Evolutionary conservation across 2,329 filamentous ascomycete genomes (phyloP).

Genomic region (Scedosporium minutisporum): DNA sequence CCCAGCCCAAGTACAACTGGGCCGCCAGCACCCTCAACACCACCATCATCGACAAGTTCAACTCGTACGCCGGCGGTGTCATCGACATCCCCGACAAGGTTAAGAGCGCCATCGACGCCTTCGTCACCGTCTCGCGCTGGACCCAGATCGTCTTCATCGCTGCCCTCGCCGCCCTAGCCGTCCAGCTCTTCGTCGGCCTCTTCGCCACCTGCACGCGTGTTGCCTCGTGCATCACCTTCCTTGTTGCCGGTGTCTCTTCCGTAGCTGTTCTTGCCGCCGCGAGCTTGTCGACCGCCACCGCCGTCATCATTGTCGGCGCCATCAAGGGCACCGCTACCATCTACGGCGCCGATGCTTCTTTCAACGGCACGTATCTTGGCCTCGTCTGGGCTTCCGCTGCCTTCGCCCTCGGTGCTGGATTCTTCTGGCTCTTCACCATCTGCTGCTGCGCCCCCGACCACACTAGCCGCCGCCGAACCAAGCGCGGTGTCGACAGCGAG

Average conservation of each 20-base stretch:
- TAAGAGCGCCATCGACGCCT: slow-evolving; percentile 58
- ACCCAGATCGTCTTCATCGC: slow-evolving; percentile 74
- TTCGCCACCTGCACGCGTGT: slow-evolving; percentile 75
- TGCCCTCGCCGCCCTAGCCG: slow-evolving; percentile 57
- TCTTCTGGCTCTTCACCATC: slow-evolving; percentile 87
- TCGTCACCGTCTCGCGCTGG: slow-evolving; percentile 67
- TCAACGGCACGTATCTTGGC: slow-evolving; percentile 63
- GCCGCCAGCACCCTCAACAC: slow-evolving; percentile 63
- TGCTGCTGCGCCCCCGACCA: slow-evolving; percentile 69
- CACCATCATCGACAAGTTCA: slow-evolving; percentile 42
- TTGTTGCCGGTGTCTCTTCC: slow-evolving; percentile 58
- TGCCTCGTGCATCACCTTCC: slow-evolving; percentile 72
- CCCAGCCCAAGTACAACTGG: slow-evolving; percentile 63
- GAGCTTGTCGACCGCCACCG: slow-evolving; percentile 64
- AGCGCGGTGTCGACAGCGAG: slow-evolving; percentile 33
- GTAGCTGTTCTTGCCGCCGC: slow-evolving; percentile 51
- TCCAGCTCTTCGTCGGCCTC: slow-evolving; percentile 69
- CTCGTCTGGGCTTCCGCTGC: slow-evolving; percentile 71
- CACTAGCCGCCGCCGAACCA: slow-evolving; percentile 23
- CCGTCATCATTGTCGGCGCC: slow-evolving; percentile 57
- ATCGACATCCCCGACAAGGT: slow-evolving; percentile 60
- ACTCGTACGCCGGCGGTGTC: slow-evolving; percentile 37
- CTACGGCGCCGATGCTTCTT: slow-evolving; percentile 58
- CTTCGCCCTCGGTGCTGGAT: slow-evolving; percentile 61
- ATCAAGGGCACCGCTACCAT: slow-evolving; percentile 57